Evolutionary conservation across 2,329 filamentous ascomycete species (phyloP).

Genomic region (Arthroderma sp.): DNA sequence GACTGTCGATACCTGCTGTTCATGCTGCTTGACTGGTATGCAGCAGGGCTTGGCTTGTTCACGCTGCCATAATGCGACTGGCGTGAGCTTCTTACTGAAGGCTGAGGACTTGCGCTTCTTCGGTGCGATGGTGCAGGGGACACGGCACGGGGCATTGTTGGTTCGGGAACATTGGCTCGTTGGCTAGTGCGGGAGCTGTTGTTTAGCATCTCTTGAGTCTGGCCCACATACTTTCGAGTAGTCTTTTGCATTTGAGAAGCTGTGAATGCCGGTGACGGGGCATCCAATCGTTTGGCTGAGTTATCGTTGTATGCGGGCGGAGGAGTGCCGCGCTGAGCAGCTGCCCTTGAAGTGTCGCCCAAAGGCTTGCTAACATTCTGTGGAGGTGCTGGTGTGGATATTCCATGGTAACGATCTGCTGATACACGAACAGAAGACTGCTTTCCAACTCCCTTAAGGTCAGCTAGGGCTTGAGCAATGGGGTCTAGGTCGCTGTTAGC

Average conservation of each 20-base stretch:
- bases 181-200: conserved; percentile 20
- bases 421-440: conserved; percentile 71
- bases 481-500: conserved; percentile 59
- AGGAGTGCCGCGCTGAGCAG: conserved; percentile 58
- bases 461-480: conserved; percentile 81
- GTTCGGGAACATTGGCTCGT: conserved; percentile 20
- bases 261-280: conserved; percentile 83
- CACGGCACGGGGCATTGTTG: conserved; percentile 23
- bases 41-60: conserved; percentile 31
- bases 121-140: conserved; percentile 25
- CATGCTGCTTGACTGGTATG: conserved; percentile 32
- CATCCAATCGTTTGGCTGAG: conserved; percentile 64
- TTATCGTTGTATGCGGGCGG: conserved; percentile 73
- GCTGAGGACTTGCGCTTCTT: conserved; percentile 25
- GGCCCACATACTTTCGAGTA: conserved; percentile 72
- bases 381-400: conserved; percentile 61
- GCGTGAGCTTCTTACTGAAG: conserved; percentile 15
- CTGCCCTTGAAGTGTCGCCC: conserved; percentile 13
- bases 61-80: conserved; percentile 32
- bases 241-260: conserved; percentile 92
- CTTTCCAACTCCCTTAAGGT: conserved; percentile 78
- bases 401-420: conserved; percentile 91
- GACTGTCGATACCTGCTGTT: conserved; percentile 26
- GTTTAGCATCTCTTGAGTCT: conserved; percentile 66
- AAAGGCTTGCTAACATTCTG: conserved; percentile 22